Evolutionary conservation across 345 rosid genomes (phyloP).

Genomic region (Populus davidiana): DNA sequence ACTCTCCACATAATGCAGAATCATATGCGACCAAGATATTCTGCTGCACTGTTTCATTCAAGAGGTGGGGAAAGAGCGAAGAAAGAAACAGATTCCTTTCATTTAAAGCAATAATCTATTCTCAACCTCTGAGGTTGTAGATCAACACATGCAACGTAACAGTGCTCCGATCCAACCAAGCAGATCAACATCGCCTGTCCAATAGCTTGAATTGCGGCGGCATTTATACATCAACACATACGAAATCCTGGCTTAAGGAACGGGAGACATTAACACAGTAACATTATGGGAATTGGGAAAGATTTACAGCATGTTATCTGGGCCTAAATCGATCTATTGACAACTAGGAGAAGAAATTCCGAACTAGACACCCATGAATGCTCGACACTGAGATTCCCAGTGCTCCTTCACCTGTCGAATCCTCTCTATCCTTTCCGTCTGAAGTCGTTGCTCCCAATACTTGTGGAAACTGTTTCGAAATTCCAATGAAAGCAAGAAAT

Average conservation of each 20-base stretch:
- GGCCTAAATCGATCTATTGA: background rate
- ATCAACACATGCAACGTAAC: background rate
- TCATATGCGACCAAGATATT: background rate
- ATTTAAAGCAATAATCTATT: too few species aligned
- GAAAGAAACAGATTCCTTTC: too few species aligned
- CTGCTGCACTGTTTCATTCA: background rate
- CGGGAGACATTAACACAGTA: background rate
- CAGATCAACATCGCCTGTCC: background rate
- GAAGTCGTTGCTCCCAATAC: slow-evolving; percentile 70
- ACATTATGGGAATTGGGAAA: background rate
- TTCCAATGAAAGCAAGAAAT: background rate
- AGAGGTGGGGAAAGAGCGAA: background rate
- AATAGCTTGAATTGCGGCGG: background rate
- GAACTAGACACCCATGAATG: slow-evolving; percentile 54
- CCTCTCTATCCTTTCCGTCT: slow-evolving; percentile 68
- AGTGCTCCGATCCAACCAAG: background rate
- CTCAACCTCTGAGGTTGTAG: background rate
- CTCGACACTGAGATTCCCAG: slow-evolving; percentile 75
- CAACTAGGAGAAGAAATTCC: background rate
- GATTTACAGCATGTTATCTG: background rate
- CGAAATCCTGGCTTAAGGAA: background rate
- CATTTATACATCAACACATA: background rate
- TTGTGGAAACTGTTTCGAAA: slow-evolving; percentile 56
- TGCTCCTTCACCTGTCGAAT: slow-evolving; percentile 67
- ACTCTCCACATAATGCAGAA: background rate